Evolutionary conservation across 257 asterid genomes (phyloP).

Genomic region (Primulina eburnea): DNA sequence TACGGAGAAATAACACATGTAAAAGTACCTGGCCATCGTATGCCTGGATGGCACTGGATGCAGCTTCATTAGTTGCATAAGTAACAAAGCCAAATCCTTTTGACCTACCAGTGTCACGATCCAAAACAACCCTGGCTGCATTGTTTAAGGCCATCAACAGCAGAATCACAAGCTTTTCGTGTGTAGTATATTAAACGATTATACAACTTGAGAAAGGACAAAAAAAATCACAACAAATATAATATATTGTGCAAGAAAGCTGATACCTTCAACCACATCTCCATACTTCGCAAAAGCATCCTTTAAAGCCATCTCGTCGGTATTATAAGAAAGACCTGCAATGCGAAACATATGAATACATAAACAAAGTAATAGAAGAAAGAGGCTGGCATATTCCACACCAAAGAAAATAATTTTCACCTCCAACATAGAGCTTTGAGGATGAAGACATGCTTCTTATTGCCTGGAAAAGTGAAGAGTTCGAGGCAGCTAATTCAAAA

Average conservation of each 20-base stretch:
- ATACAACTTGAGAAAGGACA: too few species aligned
- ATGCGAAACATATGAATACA: constrained; percentile 4
- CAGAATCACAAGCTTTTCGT: neutral
- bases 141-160: neutral
- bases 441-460: constrained; percentile 69
- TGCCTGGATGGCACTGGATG: constrained; percentile 77
- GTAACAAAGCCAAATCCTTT: constrained; percentile 90
- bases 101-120: constrained; percentile 84
- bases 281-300: constrained; percentile 80
- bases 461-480: constrained; percentile 59
- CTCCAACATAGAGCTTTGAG: constrained; percentile 87
- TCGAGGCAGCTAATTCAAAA: constrained; percentile 44
- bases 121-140: constrained; percentile 74
- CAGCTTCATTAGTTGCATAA: constrained; percentile 63
- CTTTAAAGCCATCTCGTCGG: constrained; percentile 59
- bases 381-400: neutral
- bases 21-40: constrained; percentile 72
- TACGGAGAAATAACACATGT: neutral
- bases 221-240: neutral
- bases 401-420: constrained; percentile 30
- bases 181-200: neutral
- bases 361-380: neutral
- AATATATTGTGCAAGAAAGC: constrained; percentile 11
- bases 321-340: constrained; percentile 73
- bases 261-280: constrained; percentile 65